A percentile compares a stretch with the other conserved stretches of the same genome.
Conservation (phyloP, 306 rosid genomes). For the Astragalus membranaceus region DNA sequence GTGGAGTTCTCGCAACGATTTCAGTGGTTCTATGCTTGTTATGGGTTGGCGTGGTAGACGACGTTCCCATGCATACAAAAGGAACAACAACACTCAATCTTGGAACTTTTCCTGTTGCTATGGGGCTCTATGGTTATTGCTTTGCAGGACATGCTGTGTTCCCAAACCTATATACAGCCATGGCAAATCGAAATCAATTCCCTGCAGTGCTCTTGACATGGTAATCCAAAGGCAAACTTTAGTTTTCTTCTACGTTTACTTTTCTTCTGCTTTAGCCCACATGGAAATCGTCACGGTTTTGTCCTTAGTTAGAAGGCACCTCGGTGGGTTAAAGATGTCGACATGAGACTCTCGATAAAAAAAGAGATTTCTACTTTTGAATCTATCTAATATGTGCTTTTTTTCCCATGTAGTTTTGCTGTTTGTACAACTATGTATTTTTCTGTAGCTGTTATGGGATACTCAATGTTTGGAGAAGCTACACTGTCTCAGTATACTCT, state of each 20-base stretch:
- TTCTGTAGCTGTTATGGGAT: constrained; percentile 78
- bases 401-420: constrained; percentile 42
- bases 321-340: too few relatives aligned
- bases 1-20: constrained; percentile 86
- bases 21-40: constrained; percentile 61
- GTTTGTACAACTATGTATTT: constrained; percentile 64
- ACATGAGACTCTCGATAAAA: too few relatives aligned
- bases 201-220: constrained; percentile 76
- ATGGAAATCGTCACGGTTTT: too few relatives aligned
- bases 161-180: constrained; percentile 85
- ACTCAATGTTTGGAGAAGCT: constrained; percentile 68
- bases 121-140: constrained; percentile 96
- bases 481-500: constrained; percentile 77
- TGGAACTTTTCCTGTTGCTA: constrained; percentile 77
- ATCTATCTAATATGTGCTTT: not conserved
- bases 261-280: too few relatives aligned
- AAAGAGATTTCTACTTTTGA: not conserved
- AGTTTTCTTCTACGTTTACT: not conserved
- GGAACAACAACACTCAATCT: constrained; percentile 58
- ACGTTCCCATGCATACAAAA: constrained; percentile 45
- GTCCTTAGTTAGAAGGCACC: too few relatives aligned
- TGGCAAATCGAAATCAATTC: constrained; percentile 78
- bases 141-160: constrained; percentile 96
- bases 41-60: constrained; percentile 74
- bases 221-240: constrained; percentile 31